phyloP scores from a whole-genome alignment of 2,329 filamentous ascomycete species.

The Cytospora piceae region DNA sequence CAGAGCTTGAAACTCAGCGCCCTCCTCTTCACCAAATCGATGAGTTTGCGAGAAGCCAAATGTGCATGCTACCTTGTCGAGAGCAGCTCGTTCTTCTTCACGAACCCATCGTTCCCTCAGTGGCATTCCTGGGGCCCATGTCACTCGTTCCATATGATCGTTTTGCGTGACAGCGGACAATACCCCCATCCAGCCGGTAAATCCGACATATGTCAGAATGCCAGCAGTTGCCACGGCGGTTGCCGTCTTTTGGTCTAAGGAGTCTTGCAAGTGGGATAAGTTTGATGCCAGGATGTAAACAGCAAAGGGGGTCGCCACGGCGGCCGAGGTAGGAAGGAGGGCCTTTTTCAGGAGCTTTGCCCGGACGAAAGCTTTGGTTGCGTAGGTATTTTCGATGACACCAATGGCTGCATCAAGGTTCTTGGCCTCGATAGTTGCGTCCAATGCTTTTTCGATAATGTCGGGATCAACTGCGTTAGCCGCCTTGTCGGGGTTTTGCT shows the following conservation, averaged over 20 bases:
- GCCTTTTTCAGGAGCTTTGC: constrained; percentile 69
- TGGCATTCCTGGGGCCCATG: constrained; percentile 83
- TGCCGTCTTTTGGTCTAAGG: constrained; percentile 76
- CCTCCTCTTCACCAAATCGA: constrained; percentile 86
- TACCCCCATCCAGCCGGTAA: constrained; percentile 79
- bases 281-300: constrained; percentile 73
- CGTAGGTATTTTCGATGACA: constrained; percentile 72
- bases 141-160: constrained; percentile 93
- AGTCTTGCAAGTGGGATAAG: constrained; percentile 67
- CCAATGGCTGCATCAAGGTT: constrained; percentile 78
- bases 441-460: constrained; percentile 74
- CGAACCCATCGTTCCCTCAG: constrained; percentile 81
- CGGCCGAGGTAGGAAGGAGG: constrained; percentile 60
- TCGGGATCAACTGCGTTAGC: constrained; percentile 73
- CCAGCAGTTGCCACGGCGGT: constrained; percentile 80
- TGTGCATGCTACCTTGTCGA: constrained; percentile 82
- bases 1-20: constrained; percentile 84
- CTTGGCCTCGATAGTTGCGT: constrained; percentile 77
- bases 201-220: constrained; percentile 80
- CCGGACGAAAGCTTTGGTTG: constrained; percentile 66
- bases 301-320: constrained; percentile 64
- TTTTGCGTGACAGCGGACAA: constrained; percentile 86
- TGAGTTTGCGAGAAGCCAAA: constrained; percentile 89
- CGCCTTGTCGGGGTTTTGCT: constrained; percentile 69
- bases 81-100: constrained; percentile 85